A percentile compares a stretch with the other conserved stretches of the same genome.
These are phyloP conservation scores for Rosa multiflora DNA, from an alignment of 306 rosid species.

Conservation along the genomic window DNA sequence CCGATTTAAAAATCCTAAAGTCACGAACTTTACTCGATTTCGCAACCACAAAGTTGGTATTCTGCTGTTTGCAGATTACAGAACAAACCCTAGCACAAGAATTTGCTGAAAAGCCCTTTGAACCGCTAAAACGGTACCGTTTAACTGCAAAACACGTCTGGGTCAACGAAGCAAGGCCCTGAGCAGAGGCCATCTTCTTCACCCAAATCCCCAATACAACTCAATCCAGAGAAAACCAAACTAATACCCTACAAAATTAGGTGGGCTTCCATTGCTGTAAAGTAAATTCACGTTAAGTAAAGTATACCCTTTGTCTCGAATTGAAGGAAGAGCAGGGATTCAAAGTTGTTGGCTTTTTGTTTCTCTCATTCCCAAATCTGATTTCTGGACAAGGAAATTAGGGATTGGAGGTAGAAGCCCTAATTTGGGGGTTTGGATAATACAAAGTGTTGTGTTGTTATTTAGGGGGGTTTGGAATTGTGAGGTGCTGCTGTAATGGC, in stretches of 20 bases:
- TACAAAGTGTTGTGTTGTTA: neutral
- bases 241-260: neutral
- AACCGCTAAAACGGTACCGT: conserved; percentile 27
- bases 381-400: conserved; percentile 24
- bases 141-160: conserved; percentile 36
- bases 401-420: conserved; percentile 7
- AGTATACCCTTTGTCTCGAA: conserved; percentile 12
- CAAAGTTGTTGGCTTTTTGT: neutral
- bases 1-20: conserved; percentile 52
- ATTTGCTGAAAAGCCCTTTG: conserved; percentile 26
- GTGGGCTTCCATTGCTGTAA: neutral
- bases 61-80: conserved; percentile 29
- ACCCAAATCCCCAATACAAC: conserved; percentile 6
- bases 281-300: conserved; percentile 19
- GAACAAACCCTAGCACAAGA: conserved; percentile 34
- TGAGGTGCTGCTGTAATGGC: conserved; percentile 28
- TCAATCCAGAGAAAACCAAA: neutral
- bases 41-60: conserved; percentile 25
- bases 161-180: conserved; percentile 47
- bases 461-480: neutral
- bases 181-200: conserved; percentile 57
- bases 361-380: conserved; percentile 10
- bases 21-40: conserved; percentile 44
- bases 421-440: neutral
- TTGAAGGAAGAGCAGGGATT: neutral